Conservation (phyloP, 495 filamentous ascomycete genomes). For the Xylaria venustula region DNA sequence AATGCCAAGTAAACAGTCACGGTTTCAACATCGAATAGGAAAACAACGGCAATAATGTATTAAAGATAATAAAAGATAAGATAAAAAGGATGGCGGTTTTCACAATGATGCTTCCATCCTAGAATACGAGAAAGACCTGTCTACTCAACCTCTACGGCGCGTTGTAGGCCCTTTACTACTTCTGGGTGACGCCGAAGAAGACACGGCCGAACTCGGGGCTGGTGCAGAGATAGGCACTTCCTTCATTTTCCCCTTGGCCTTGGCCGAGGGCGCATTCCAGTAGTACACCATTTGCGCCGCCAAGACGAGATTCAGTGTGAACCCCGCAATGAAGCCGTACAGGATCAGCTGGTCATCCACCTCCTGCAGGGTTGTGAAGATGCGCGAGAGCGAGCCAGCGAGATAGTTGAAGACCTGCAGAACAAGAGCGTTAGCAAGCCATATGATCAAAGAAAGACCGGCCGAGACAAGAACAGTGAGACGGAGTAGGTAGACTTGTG, state of each 20-base stretch:
- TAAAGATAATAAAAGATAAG: not conserved
- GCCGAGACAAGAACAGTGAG: not conserved
- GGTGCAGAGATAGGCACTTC: conserved; percentile 24
- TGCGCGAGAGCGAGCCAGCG: conserved; percentile 81
- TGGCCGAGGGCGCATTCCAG: conserved; percentile 75
- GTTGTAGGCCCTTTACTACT: conserved; percentile 54
- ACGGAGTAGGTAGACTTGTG: conserved; percentile 17
- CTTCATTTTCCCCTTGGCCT: conserved; percentile 49
- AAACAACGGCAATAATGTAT: not conserved
- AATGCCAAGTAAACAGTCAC: not conserved
- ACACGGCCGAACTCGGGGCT: conserved; percentile 23
- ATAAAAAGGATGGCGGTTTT: not conserved
- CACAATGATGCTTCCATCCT: no score
- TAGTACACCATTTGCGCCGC: conserved; percentile 94
- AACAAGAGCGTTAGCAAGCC: conserved; percentile 14
- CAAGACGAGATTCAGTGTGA: conserved; percentile 80
- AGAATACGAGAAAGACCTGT: not conserved
- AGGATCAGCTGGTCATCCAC: conserved; percentile 93
- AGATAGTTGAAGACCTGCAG: conserved; percentile 96
- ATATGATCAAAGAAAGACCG: not conserved
- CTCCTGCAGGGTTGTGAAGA: conserved; percentile 96
- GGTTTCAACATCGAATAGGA: not conserved
- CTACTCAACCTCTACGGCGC: conserved; percentile 47
- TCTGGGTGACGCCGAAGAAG: conserved; percentile 38
- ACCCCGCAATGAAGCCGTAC: conserved; percentile 87